Evolutionary conservation across 176 grass and related monocot genomes (phyloP).

Genomic region (Oryza meridionalis): DNA sequence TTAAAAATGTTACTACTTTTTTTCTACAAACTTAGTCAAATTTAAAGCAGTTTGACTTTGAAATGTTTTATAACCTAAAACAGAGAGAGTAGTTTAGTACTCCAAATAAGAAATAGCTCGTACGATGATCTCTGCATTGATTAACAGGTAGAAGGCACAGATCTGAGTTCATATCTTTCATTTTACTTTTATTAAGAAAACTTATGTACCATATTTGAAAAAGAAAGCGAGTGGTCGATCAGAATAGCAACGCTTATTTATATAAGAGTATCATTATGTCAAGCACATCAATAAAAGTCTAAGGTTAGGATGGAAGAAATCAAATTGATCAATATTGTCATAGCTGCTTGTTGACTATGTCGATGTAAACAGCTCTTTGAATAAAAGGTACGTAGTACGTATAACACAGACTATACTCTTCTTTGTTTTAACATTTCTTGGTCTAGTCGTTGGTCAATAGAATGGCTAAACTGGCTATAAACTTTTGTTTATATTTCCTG

Average conservation of each 20-base stretch:
- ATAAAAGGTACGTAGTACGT: background rate
- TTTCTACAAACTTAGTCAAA: too few species aligned
- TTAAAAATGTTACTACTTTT: too few species aligned
- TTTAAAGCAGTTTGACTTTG: too few species aligned
- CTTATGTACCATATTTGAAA: background rate
- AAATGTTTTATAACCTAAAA: too few species aligned
- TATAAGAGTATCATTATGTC: background rate
- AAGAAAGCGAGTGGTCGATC: background rate
- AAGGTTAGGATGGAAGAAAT: background rate
- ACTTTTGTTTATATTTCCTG: background rate
- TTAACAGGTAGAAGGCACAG: background rate
- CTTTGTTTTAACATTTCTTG: background rate
- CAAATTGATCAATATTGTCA: conserved; percentile 13
- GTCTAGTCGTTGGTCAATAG: background rate
- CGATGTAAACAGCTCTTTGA: background rate
- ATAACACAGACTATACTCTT: background rate
- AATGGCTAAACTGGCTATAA: background rate
- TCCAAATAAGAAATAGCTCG: background rate
- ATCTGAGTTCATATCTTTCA: background rate
- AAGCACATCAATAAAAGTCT: background rate
- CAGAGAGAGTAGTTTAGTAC: background rate
- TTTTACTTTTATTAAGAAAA: background rate
- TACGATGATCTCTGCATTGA: background rate
- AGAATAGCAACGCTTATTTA: background rate
- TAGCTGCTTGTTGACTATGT: background rate